Evolutionary conservation across 2,329 filamentous ascomycete species (phyloP), one percentile per base, ranked within the genome.

Genomic region (Dothideomycetes sp.): DNA sequence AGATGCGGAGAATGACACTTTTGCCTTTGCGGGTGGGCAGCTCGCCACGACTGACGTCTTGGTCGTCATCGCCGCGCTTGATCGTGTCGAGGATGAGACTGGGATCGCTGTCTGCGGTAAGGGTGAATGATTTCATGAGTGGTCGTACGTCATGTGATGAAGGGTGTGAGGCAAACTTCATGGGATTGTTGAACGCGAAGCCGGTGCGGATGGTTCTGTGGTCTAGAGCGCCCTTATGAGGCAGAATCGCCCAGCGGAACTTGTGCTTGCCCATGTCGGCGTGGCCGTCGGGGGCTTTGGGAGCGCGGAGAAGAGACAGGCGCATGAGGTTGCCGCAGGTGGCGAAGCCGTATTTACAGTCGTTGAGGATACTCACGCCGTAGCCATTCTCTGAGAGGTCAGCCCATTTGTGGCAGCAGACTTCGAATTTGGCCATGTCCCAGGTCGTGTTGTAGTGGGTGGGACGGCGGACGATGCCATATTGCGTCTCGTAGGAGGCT

Each of bases 341-440:
- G 16, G 89, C 89, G 56, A 96, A 96, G 14, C 89, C 89, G 56
- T 94, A 96, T 61, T 95, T 95, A 65, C 79, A 85, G 61, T 96
- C 88, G 55, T 96, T 96, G 43, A 96, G 72, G 46, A 96, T 84
- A 2, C 84, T 89, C 5, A 96, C 86, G 47, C 88, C 88, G 52
- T 94, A 94, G 38, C 80, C 81, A 53, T 84, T 71, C 60, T 95
- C 88, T 0, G 83, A 89, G 18, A 95, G 66, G 60, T 95, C 88
- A 9, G 88, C 88, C 69, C 85, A 95, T 58, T 88, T 89, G 67
- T 95, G 88, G 59, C 84, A 89, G 70, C 87, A 94, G 37, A 95
- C 88, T 65, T 95, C 88, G 52, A 95, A 95, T 55, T 94, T 94
- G 54, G 88, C 88, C 87, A 94, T 94, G 56, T 94, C 87, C 87